Evolutionary conservation across 2,329 filamentous ascomycete genomes (phyloP).

Genomic region (Arthrinium phaeospermum): DNA sequence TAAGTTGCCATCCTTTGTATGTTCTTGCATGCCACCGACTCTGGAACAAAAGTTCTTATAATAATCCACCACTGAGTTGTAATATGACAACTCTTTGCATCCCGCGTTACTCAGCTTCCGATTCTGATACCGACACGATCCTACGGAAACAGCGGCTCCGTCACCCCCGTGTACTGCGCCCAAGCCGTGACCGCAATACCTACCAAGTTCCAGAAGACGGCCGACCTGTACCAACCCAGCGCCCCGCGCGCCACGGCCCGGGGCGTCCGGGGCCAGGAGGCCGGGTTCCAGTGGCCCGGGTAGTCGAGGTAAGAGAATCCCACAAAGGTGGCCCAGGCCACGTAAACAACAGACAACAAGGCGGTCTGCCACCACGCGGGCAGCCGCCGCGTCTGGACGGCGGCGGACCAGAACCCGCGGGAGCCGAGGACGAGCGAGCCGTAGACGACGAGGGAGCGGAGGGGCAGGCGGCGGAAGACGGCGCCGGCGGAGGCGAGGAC

Average conservation of each 20-base stretch:
- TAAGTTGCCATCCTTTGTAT: not conserved
- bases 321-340: not conserved
- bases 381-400: not conserved
- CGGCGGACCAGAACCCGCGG: not conserved
- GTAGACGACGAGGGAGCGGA: not conserved
- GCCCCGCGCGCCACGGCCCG: not conserved
- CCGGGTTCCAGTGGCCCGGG: not conserved
- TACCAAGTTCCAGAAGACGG: not conserved
- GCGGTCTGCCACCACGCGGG: not conserved
- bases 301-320: not conserved
- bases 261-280: not conserved
- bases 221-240: not conserved
- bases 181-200: not conserved
- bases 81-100: not conserved
- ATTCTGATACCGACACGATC: not conserved
- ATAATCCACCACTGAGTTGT: too few relatives aligned
- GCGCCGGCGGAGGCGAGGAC: not conserved
- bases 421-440: slow-evolving; percentile 6
- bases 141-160: not conserved
- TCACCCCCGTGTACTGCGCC: not conserved
- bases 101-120: not conserved
- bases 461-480: not conserved
- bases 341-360: not conserved
- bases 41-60: not conserved
- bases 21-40: not conserved